phyloP scores from a whole-genome alignment of 1,284 basidiomycete species.

The Melampsora allii-populina region DNA sequence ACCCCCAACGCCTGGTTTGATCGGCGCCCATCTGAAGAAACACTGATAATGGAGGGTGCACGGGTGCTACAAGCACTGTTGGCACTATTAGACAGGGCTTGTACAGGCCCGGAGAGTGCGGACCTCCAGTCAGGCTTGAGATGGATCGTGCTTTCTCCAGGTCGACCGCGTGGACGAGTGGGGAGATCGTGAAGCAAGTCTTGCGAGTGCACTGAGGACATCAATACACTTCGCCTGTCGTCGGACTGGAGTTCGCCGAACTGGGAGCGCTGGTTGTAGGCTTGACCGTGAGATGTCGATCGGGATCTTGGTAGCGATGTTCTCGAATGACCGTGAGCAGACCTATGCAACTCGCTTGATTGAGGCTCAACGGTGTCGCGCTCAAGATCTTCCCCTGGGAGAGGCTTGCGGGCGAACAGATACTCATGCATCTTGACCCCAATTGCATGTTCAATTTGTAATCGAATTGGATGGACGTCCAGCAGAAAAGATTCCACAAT shows the following conservation, averaged over 20 bases:
- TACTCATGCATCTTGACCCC: slow-evolving; percentile 85
- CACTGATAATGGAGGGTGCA: slow-evolving; percentile 27
- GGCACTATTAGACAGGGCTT: background rate
- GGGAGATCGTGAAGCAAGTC: slow-evolving; percentile 6
- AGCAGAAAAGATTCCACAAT: slow-evolving; percentile 82
- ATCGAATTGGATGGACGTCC: slow-evolving; percentile 76
- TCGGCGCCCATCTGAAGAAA: slow-evolving; percentile 27
- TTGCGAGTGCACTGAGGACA: slow-evolving; percentile 6
- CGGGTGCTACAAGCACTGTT: slow-evolving; percentile 13
- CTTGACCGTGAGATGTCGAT: background rate
- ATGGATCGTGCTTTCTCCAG: slow-evolving; percentile 9
- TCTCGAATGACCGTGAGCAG: slow-evolving; percentile 14
- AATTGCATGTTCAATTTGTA: slow-evolving; percentile 79
- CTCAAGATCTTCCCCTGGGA: slow-evolving; percentile 13
- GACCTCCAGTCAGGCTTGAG: slow-evolving; percentile 41
- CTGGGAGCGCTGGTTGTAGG: background rate
- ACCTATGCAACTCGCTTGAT: slow-evolving; percentile 49
- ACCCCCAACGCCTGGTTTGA: background rate
- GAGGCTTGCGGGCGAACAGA: slow-evolving; percentile 58
- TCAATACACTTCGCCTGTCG: slow-evolving; percentile 1
- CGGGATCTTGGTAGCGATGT: slow-evolving; percentile 17
- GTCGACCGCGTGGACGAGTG: slow-evolving; percentile 4
- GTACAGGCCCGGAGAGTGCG: background rate
- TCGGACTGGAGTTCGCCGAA: slow-evolving; percentile 15
- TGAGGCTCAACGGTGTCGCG: slow-evolving; percentile 49